Base-by-base conservation (phyloP, 1,139 yeast species). In the Saccharomycopsis hybrid region DNA sequence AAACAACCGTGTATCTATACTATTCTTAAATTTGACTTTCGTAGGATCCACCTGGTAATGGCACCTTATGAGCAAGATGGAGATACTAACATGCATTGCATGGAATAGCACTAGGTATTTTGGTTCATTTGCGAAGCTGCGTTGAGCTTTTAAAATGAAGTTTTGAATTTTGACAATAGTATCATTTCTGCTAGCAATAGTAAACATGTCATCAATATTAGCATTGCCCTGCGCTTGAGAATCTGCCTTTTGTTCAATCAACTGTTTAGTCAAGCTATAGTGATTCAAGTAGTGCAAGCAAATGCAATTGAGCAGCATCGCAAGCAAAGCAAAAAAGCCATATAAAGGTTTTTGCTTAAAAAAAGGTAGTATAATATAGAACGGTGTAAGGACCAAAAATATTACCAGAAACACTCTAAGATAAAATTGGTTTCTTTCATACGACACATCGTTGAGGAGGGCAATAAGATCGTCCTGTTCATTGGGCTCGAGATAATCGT, bases 381-480 rank as follows among this genome's bases (percentile, higher is more conserved):
- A 37, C 5, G 54, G 53, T 13, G 53, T 47, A 7, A 47, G n/a
- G 30, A 35, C 25, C 4, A 52, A 32, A 31, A 50, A 52, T 4
- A 43, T 9, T 9, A 37, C n/a, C 8, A 41, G 33, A 31, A 50
- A 50, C n/a, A 37, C n/a, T 4, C 28, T 43, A 13, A 44, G 24
- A 28, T 43, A 43, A 27, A 29, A 28, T 27, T 41, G 5, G 27
- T 41, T 48, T 32, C 41, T 24, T 18, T 30, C 33, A 31, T 43
- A 44, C 4, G 45, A 39, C 4, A 41, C 46, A 39, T 44, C 36
- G 30, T 43, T 51, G 9, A 52, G 43, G 5, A 52, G 43, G 27
- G 33, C 42, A 29, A 52, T 52, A 13, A 52, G 44, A 11, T 47
- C 50, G 11, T 52, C 54, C 29, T 52, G 55, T 31, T 52, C 53